Conservation (phyloP, 1,284 basidiomycete species). For the Tetrapyrgos nigripes region DNA sequence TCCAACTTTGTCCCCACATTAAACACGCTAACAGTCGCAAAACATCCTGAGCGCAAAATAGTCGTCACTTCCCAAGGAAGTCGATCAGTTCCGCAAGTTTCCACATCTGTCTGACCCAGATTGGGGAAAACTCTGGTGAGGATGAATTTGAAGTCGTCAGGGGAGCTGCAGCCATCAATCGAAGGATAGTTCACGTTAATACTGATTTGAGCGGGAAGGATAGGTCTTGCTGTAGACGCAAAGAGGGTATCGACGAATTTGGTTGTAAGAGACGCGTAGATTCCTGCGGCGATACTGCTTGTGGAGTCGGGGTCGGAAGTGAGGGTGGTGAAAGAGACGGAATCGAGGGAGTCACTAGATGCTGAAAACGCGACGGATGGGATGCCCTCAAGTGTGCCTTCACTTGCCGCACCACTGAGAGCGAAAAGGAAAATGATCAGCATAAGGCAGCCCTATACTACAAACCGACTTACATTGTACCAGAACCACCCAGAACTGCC, state of each 20-base stretch:
- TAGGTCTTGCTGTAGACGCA: constrained; percentile 28
- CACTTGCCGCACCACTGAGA: constrained; percentile 56
- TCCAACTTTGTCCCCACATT: constrained; percentile 50
- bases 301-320: constrained; percentile 32
- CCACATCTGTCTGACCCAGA: constrained; percentile 41
- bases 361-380: constrained; percentile 59
- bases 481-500: constrained; percentile 44
- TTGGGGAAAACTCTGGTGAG: constrained; percentile 47
- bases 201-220: constrained; percentile 47
- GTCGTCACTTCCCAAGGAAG: constrained; percentile 49
- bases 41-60: constrained; percentile 43
- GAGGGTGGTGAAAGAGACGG: constrained; percentile 54
- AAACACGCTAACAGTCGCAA: constrained; percentile 53
- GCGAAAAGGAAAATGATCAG: not conserved
- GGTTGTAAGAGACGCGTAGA: constrained; percentile 42
- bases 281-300: constrained; percentile 36
- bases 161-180: constrained; percentile 42
- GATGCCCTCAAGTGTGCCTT: constrained; percentile 51
- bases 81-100: constrained; percentile 45
- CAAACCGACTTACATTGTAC: constrained; percentile 49
- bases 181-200: constrained; percentile 60
- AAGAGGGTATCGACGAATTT: constrained; percentile 40
- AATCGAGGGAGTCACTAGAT: constrained; percentile 35
- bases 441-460: not conserved
- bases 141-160: constrained; percentile 48